Percentiles rank a stretch among this genome's conserved stretches.
Evolutionary conservation across 257 asterid species (phyloP).

Genomic region (Coffea eugenioides): DNA sequence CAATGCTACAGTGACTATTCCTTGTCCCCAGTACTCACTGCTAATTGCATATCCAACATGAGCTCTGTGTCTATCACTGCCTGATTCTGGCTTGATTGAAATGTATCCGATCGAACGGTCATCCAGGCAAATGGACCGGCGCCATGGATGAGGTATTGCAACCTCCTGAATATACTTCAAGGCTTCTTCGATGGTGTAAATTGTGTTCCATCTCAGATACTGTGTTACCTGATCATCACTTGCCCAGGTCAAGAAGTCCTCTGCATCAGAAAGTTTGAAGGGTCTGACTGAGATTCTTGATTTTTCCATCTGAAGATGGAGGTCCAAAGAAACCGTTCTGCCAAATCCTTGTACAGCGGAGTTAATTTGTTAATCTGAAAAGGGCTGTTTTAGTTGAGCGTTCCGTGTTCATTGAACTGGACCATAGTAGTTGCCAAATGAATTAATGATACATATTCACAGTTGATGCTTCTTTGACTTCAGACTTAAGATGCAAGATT

Average conservation of each 20-base stretch:
- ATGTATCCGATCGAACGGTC: constrained; percentile 55
- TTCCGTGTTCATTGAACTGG: background rate
- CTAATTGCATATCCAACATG: constrained; percentile 58
- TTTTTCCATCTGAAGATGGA: constrained; percentile 32
- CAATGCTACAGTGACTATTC: constrained; percentile 52
- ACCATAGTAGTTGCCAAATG: background rate
- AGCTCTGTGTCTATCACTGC: constrained; percentile 58
- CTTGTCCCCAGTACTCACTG: constrained; percentile 52
- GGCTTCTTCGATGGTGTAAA: constrained; percentile 53
- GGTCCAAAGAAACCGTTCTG: background rate
- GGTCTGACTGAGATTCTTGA: constrained; percentile 54
- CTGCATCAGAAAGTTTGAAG: constrained; percentile 53
- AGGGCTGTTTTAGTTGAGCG: background rate
- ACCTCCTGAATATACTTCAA: constrained; percentile 43
- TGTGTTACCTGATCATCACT: constrained; percentile 51
- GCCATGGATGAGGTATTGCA: constrained; percentile 73
- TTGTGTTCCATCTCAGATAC: constrained; percentile 55
- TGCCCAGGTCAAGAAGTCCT: constrained; percentile 62
- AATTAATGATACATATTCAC: background rate
- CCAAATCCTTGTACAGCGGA: background rate
- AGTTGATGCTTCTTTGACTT: background rate
- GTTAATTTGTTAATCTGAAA: background rate
- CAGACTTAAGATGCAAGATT: no score
- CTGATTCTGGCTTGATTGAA: constrained; percentile 51
- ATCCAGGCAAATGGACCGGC: constrained; percentile 56